Conservation (phyloP, 495 filamentous ascomycete species). For the Penicillium pancosmium region DNA sequence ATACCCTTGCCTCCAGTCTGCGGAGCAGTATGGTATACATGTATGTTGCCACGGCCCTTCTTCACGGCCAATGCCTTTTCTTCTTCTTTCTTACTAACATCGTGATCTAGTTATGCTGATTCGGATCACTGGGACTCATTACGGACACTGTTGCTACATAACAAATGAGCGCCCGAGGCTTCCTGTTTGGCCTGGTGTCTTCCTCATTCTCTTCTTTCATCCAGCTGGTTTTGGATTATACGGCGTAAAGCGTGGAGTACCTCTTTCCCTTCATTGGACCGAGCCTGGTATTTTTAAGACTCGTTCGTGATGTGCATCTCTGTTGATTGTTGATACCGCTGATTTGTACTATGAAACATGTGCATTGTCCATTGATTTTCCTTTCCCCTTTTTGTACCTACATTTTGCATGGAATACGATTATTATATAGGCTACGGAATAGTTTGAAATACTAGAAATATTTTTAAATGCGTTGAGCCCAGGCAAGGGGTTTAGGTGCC, state of each 20-base stretch:
- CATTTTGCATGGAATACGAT: slow-evolving; percentile 3
- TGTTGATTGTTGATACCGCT: slow-evolving; percentile 13
- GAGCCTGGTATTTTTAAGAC: not conserved
- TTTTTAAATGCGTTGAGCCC: no score
- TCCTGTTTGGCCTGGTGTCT: not conserved
- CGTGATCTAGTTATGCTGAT: slow-evolving; percentile 58
- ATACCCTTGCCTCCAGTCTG: slow-evolving; percentile 85
- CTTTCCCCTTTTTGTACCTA: slow-evolving; percentile 3
- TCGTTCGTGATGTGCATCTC: slow-evolving; percentile 7
- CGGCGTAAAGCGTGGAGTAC: slow-evolving; percentile 39
- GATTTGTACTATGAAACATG: slow-evolving; percentile 33
- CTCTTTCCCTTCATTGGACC: slow-evolving; percentile 14
- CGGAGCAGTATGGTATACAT: slow-evolving; percentile 98
- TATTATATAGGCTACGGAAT: slow-evolving; percentile 7
- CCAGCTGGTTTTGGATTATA: slow-evolving; percentile 23
- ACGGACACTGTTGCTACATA: slow-evolving; percentile 77
- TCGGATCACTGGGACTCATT: slow-evolving; percentile 84
- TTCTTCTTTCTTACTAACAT: slow-evolving; percentile 16
- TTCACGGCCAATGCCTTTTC: not conserved
- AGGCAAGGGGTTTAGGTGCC: no score
- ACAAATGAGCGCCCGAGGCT: slow-evolving; percentile 60
- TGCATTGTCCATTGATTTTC: slow-evolving; percentile 1
- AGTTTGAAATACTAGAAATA: not conserved
- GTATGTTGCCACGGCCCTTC: slow-evolving; percentile 55
- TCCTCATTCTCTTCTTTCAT: slow-evolving; percentile 15